Percentiles rank a stretch among this genome's conserved stretches.
Conservation (phyloP, 495 filamentous ascomycete genomes). For the Aspergillus ellipticus region DNA sequence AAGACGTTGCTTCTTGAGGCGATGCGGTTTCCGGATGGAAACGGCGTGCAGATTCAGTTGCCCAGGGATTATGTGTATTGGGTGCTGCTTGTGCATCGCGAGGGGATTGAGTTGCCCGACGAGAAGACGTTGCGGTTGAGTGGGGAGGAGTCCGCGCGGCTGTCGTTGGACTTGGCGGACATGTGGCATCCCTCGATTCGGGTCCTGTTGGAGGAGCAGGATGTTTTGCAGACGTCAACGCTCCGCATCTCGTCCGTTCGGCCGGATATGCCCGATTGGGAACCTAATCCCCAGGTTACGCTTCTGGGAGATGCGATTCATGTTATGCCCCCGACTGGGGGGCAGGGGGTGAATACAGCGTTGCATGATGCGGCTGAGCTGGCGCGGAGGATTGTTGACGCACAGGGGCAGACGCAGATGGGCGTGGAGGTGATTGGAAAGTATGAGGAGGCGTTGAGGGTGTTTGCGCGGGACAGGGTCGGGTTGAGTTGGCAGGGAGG, state of each 20-base stretch:
- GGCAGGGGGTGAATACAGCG: constrained; percentile 57
- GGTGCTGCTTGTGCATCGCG: constrained; percentile 26
- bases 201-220: constrained; percentile 34
- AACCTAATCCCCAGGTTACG: constrained; percentile 44
- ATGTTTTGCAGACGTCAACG: constrained; percentile 25
- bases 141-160: constrained; percentile 18
- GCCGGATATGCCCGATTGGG: constrained; percentile 33
- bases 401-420: constrained; percentile 43
- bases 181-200: constrained; percentile 31
- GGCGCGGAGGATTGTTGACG: constrained; percentile 27
- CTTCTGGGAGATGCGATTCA: constrained; percentile 60
- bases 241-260: constrained; percentile 34
- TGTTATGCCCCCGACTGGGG: constrained; percentile 59
- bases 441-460: constrained; percentile 32
- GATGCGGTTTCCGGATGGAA: constrained; percentile 25
- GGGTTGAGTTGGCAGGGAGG: constrained; percentile 25
- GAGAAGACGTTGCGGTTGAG: constrained; percentile 17
- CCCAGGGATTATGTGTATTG: constrained; percentile 40
- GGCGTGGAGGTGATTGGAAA: constrained; percentile 45
- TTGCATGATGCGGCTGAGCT: constrained; percentile 38
- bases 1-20: constrained; percentile 35
- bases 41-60: constrained; percentile 12
- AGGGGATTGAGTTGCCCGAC: constrained; percentile 16
- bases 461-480: constrained; percentile 21
- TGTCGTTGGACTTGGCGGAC: constrained; percentile 20